Evolutionary conservation across 495 filamentous ascomycete species (phyloP), one percentile per base, ranked within the genome.

Genomic region (Aspergillus steynii): DNA sequence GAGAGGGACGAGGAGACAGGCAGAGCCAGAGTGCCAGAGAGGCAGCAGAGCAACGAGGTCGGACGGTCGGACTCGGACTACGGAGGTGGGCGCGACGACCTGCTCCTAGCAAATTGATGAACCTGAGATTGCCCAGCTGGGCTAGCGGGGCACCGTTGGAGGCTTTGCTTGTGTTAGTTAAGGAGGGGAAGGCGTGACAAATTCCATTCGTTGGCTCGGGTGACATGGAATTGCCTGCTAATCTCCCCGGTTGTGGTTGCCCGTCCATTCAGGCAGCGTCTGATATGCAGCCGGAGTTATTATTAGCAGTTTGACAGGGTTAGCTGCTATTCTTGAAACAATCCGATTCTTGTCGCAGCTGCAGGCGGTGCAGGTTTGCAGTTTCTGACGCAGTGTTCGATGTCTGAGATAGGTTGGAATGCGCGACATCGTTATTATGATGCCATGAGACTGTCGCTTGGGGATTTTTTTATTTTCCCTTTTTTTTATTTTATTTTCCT

Each of bases 61-160:
- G 12, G 37, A 12, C 37, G 37, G 37, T 42, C 37, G 37, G 37
- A 42, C 10, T 42, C 37, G 37, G 37, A 42, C 37, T 1, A 1
- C 37, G 37, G 37, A 15, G 20, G 37, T 42, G 1, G 7, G 7
- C 37, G 37, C 12, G 34, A 37, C 37, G 37, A 42, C 31, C 31
- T 34, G 37, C 9, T 12, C 9, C 10, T 12, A 42, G 27, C 2
- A 25, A 50, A 25, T 50, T 29, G 29, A 57, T 57, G 55, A 57
- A 57, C 46, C 45, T 57, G 9, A n/a, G 26, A 27, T 47, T 57
- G n/a, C 37, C 42, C 46, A 26, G 42, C 45, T 57, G 37, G 55
- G 42, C 55, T 47, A 49, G 55, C 29, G 55, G 46, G 46, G 53
- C 32, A 55, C 53, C 53, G 53, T 55, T 55, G 28, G 55, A 57